A percentile compares a stretch with the other conserved stretches of the same genome.
Evolutionary conservation across 257 asterid genomes (phyloP).

Genomic region (Primulina eburnea): DNA sequence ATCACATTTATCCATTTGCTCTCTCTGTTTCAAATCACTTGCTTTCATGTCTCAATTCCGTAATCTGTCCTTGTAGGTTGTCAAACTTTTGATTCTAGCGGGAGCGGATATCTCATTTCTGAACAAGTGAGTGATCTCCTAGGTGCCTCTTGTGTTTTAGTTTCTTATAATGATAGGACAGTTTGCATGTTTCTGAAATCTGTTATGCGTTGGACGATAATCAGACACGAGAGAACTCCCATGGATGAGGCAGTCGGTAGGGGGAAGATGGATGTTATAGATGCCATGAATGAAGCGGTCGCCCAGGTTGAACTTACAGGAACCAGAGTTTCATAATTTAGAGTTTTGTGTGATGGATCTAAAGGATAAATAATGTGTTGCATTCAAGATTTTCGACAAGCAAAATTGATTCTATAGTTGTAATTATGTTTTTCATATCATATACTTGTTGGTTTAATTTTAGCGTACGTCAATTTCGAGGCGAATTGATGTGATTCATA

Average conservation of each 20-base stretch:
- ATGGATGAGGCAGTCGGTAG: conserved; percentile 72
- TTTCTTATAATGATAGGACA: conserved; percentile 2
- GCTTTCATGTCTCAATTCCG: neutral
- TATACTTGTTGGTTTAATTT: neutral
- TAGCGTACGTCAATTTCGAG: too few species aligned
- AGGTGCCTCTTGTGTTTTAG: neutral
- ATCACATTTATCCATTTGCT: neutral
- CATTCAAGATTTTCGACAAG: neutral
- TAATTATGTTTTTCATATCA: too few species aligned
- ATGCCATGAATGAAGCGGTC: conserved; percentile 68
- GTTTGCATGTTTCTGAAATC: conserved; percentile 14
- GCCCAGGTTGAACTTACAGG: conserved; percentile 63
- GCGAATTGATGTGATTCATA: too few species aligned
- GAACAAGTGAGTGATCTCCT: conserved; percentile 49
- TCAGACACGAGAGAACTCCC: conserved; percentile 87
- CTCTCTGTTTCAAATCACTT: neutral
- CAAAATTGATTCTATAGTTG: neutral
- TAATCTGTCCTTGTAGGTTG: conserved; percentile 44
- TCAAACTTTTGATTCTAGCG: conserved; percentile 63
- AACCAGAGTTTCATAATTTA: conserved; percentile 42
- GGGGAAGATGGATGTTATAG: conserved; percentile 66
- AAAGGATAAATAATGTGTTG: neutral
- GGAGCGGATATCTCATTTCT: conserved; percentile 71
- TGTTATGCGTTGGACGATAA: conserved; percentile 16
- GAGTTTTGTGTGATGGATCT: neutral